Evolutionary conservation across 2,329 filamentous ascomycete genomes (phyloP).

Genomic region (Penicillium rolfsii): DNA sequence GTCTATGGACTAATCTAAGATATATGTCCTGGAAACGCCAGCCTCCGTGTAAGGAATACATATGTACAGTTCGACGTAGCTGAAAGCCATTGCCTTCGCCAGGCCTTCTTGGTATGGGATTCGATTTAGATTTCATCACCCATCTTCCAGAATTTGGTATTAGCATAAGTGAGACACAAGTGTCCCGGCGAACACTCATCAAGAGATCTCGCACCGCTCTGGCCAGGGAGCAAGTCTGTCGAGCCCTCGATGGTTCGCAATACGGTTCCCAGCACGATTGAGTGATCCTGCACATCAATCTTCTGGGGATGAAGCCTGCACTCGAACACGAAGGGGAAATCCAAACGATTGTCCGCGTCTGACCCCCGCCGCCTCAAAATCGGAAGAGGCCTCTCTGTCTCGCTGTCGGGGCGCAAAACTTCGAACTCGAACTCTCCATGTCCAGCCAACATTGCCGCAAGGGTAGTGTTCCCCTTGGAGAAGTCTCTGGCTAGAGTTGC

Average conservation of each 20-base stretch:
- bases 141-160: slow-evolving; percentile 50
- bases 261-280: slow-evolving; percentile 45
- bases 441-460: slow-evolving; percentile 32
- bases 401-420: slow-evolving; percentile 10
- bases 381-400: slow-evolving; percentile 29
- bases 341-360: slow-evolving; percentile 7
- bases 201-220: slow-evolving; percentile 9
- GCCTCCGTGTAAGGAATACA: not conserved
- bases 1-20: not conserved
- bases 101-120: not conserved
- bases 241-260: slow-evolving; percentile 33
- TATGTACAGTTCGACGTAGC: not conserved
- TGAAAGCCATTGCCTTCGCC: not conserved
- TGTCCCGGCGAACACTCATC: slow-evolving; percentile 19
- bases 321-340: slow-evolving; percentile 48
- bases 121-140: slow-evolving; percentile 35
- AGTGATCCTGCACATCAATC: slow-evolving; percentile 46
- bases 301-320: slow-evolving; percentile 42
- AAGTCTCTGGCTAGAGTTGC: slow-evolving; percentile 46
- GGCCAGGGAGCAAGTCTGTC: slow-evolving; percentile 2
- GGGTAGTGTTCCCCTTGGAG: slow-evolving; percentile 44
- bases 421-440: slow-evolving; percentile 37
- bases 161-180: slow-evolving; percentile 48
- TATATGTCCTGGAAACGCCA: not conserved
- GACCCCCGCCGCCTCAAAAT: slow-evolving; percentile 29